Base-by-base conservation (phyloP, 2,329 filamentous ascomycete genomes). In the Hansfordia pulvinata region DNA sequence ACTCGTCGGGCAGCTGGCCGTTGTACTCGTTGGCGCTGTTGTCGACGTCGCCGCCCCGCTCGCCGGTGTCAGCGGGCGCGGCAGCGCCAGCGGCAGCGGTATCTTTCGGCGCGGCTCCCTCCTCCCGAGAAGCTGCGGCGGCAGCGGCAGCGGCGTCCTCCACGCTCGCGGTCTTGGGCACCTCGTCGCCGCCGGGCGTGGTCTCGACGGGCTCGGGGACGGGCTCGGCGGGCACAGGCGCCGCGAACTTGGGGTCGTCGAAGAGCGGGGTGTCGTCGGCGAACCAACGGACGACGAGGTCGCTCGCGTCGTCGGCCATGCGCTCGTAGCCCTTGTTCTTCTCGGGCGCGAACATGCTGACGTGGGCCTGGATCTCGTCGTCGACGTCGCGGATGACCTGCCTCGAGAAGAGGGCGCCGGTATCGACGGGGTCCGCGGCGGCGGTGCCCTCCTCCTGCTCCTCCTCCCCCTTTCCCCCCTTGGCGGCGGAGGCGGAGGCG, bases 331-430 rank as follows among this genome's bases (percentile, higher is more conserved):
- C 65, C 6, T 64, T 57, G 37, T 81, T 76, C 37, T 64, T 69
- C 31, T 64, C 60, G 1, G 65, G 64, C 21, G 58, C 60, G 41
- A 82, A 82, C 62, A 82, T 56, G 39, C 55, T 64, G 47, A 73
- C 65, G 41, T 90, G 83, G 2, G 81, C 81, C 31, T 66, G 64
- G 2, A 82, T 68, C 52, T 92, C 83, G 36, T 84, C 78, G 2
- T 58, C 56, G 1, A 67, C 70, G 24, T 66, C 69, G 23, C 71
- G 64, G 42, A 90, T 78, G 17, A 77, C 64, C 20, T 52, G 48
- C 10, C 69, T 61, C 19, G 63, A 61, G 30, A 67, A 68, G 10
- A 66, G 36, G 1, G 40, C 29, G 23, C 47, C 45, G 0, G 54
- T 56, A 7, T 41, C 34, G 26, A 64, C 54, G 4, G 61, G 59